Evolutionary conservation across 1,284 basidiomycete genomes (phyloP).

Genomic region (Wolfiporia cocos): DNA sequence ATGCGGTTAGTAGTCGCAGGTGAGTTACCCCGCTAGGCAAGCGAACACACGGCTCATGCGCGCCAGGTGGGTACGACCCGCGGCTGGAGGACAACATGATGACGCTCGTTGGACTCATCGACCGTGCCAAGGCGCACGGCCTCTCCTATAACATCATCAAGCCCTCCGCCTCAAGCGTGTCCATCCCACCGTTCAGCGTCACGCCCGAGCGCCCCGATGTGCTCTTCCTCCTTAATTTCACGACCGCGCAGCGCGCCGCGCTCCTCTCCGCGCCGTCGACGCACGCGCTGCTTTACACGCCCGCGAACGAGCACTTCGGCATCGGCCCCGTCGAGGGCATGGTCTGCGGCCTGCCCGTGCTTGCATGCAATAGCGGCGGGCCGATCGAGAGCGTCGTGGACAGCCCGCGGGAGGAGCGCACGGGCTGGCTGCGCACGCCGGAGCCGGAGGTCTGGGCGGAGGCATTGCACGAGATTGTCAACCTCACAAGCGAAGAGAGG

Average conservation of each 20-base stretch:
- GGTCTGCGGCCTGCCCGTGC: constrained; percentile 85
- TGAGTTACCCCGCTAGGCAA: constrained; percentile 17
- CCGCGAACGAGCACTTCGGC: constrained; percentile 94
- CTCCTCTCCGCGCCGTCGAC: constrained; percentile 66
- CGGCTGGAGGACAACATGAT: constrained; percentile 65
- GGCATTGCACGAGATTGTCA: constrained; percentile 57
- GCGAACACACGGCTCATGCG: background rate
- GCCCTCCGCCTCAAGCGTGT: constrained; percentile 30
- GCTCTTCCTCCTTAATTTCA: constrained; percentile 85
- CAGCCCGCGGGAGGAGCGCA: constrained; percentile 32
- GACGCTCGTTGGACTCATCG: constrained; percentile 54
- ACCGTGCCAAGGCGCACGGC: constrained; percentile 42
- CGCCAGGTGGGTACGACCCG: constrained; percentile 72
- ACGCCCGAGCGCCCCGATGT: constrained; percentile 47
- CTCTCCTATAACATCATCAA: constrained; percentile 51
- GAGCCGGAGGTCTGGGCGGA: constrained; percentile 62
- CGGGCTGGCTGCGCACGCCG: constrained; percentile 71
- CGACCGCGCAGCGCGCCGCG: constrained; percentile 71
- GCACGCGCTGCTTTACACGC: constrained; percentile 84
- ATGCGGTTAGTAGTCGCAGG: constrained; percentile 75
- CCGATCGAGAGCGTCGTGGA: constrained; percentile 87
- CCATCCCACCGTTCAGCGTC: constrained; percentile 32
- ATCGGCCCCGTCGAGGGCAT: constrained; percentile 96
- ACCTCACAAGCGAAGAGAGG: constrained; percentile 41
- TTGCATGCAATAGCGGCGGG: constrained; percentile 88